These are phyloP conservation scores for Fusarium subglutinans DNA, from an alignment of 2,329 filamentous ascomycete genomes.

Conservation along the genomic window DNA sequence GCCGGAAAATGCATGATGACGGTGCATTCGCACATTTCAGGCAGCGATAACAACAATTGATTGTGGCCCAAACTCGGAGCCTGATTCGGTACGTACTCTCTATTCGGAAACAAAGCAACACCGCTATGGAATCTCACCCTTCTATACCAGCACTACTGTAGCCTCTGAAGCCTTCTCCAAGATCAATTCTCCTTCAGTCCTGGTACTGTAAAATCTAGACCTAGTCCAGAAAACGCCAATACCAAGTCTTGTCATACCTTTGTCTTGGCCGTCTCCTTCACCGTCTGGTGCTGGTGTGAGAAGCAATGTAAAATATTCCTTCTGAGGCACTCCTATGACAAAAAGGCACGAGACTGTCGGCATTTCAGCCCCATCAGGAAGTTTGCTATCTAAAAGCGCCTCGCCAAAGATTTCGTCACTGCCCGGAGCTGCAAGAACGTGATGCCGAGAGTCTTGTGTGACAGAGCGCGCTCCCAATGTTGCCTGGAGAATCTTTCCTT, in stretches of 20 bases:
- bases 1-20: neutral
- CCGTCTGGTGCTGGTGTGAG: neutral
- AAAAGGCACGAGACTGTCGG: neutral
- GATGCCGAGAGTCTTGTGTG: neutral
- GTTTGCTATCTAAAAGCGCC: neutral
- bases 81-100: neutral
- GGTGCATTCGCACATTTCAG: neutral
- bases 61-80: neutral
- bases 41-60: neutral
- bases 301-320: neutral
- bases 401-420: neutral
- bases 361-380: neutral
- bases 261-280: accelerated
- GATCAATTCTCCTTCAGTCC: neutral
- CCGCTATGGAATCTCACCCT: accelerated
- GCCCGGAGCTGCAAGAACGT: neutral
- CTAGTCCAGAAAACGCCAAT: neutral
- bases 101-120: neutral
- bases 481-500: neutral
- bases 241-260: neutral
- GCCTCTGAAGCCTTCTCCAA: neutral
- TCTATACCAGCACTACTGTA: neutral
- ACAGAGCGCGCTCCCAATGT: neutral
- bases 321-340: accelerated
- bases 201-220: neutral